These are phyloP conservation scores for Mycena alexandri DNA, from an alignment of 768 basidiomycete genomes.

Conservation along the genomic window DNA sequence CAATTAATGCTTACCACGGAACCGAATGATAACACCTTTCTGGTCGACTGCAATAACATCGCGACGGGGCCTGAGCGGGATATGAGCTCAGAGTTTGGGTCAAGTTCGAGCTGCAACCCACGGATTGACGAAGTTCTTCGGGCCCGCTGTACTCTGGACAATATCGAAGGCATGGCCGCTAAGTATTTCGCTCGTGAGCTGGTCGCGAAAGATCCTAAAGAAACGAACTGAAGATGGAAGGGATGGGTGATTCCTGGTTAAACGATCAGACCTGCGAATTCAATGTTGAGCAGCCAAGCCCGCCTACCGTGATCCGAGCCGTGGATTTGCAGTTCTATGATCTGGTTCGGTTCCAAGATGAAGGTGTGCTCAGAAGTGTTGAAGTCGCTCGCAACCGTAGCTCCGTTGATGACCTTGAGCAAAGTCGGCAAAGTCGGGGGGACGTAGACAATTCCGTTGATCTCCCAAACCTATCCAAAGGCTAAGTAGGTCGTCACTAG, in stretches of 20 bases:
- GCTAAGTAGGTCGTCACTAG: background rate
- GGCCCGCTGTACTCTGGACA: constrained; percentile 38
- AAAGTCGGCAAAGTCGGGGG: constrained; percentile 41
- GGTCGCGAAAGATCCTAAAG: background rate
- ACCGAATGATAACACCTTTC: constrained; percentile 17
- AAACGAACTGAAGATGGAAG: constrained; percentile 32
- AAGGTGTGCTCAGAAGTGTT: constrained; percentile 39
- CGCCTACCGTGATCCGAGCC: constrained; percentile 40
- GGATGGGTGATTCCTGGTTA: constrained; percentile 20
- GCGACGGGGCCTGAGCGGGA: constrained; percentile 38
- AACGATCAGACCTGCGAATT: background rate
- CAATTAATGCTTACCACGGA: constrained; percentile 24
- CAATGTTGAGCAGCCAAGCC: background rate
- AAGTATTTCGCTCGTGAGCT: background rate
- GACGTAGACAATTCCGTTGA: constrained; percentile 40
- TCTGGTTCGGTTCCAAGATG: constrained; percentile 36
- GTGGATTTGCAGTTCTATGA: constrained; percentile 43
- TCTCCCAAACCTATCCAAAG: constrained; percentile 27
- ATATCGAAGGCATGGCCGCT: constrained; percentile 47
- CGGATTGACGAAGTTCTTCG: constrained; percentile 41
- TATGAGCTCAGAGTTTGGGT: background rate
- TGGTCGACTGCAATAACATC: constrained; percentile 40
- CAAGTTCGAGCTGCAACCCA: background rate
- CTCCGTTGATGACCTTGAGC: constrained; percentile 43
- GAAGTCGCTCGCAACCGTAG: constrained; percentile 34